phyloP scores from a whole-genome alignment of 1,284 basidiomycete genomes.

The Apiotrichum gracile region DNA sequence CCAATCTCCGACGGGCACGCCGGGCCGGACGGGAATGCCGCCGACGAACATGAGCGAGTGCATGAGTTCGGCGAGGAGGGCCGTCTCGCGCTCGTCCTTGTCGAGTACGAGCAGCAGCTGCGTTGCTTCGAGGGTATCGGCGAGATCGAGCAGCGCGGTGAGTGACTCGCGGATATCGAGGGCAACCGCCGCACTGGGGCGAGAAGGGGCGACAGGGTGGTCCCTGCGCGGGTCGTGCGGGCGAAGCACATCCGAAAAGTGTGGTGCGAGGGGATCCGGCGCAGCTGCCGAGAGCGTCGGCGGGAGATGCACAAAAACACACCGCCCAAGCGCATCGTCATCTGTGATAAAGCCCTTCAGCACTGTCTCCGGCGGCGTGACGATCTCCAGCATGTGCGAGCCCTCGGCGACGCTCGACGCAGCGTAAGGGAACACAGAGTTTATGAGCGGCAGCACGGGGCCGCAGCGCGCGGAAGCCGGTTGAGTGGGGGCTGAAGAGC shows the following conservation, averaged over 20 bases:
- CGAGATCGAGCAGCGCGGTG: constrained; percentile 44
- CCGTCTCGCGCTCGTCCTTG: constrained; percentile 35
- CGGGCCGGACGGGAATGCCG: constrained; percentile 36
- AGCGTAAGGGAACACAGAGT: constrained; percentile 39
- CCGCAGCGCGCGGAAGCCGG: constrained; percentile 5
- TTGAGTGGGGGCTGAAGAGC: background rate
- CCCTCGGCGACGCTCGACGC: constrained; percentile 23
- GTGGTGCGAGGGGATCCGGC: constrained; percentile 31
- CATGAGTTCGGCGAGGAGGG: constrained; percentile 37
- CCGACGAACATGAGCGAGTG: constrained; percentile 47
- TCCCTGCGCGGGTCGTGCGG: constrained; percentile 36
- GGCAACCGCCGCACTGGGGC: constrained; percentile 4
- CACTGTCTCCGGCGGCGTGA: constrained; percentile 37
- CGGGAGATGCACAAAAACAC: constrained; percentile 40
- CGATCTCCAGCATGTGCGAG: constrained; percentile 39
- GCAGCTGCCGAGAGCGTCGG: constrained; percentile 15
- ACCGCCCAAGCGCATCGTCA: constrained; percentile 22
- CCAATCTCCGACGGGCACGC: constrained; percentile 36
- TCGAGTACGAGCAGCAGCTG: constrained; percentile 41
- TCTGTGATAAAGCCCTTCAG: constrained; percentile 41
- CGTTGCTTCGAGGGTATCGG: constrained; percentile 38
- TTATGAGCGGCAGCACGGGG: constrained; percentile 33
- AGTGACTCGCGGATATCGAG: constrained; percentile 43
- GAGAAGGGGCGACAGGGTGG: constrained; percentile 25
- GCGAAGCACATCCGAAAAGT: constrained; percentile 41